These are phyloP conservation scores for Pichia sp. DNA, from an alignment of 1,139 yeast species.

Conservation along the genomic window DNA sequence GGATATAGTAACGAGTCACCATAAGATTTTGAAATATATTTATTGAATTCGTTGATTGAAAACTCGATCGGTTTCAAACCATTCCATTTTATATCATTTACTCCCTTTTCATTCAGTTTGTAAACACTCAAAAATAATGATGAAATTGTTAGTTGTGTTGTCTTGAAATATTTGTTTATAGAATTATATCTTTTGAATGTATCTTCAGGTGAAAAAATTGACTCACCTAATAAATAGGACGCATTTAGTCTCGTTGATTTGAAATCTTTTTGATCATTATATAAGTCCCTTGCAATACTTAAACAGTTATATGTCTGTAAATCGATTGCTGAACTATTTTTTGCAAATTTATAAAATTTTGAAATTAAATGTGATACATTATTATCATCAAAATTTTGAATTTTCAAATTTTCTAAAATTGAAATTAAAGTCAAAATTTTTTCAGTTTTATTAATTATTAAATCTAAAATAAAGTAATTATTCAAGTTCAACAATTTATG, in stretches of 20 bases:
- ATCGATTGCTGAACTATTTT: slow-evolving; percentile 3
- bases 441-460: slow-evolving; percentile 17
- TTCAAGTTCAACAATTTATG: slow-evolving; percentile 5
- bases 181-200: slow-evolving; percentile 33
- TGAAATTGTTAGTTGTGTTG: slow-evolving; percentile 36
- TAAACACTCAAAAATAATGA: slow-evolving; percentile 36
- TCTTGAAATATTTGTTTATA: slow-evolving; percentile 15
- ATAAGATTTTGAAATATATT: slow-evolving; percentile 29
- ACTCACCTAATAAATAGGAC: slow-evolving; percentile 37
- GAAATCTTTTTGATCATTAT: slow-evolving; percentile 6
- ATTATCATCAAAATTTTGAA: slow-evolving; percentile 21
- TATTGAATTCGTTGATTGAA: slow-evolving; percentile 53
- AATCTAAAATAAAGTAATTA: slow-evolving; percentile 21
- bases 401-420: slow-evolving; percentile 10
- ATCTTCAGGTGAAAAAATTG: slow-evolving; percentile 33
- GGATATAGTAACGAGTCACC: slow-evolving; percentile 38
- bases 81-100: slow-evolving; percentile 17
- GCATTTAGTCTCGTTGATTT: slow-evolving; percentile 22
- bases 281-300: slow-evolving; percentile 21
- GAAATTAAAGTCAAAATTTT: slow-evolving; percentile 12
- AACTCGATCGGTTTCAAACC: slow-evolving; percentile 46
- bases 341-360: slow-evolving; percentile 21
- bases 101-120: slow-evolving; percentile 19
- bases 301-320: slow-evolving; percentile 15
- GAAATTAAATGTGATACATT: slow-evolving; percentile 22